phyloP scores from a whole-genome alignment of 192 early-diverging fungal genomes.

The Jimgerdemannia flammicorona region DNA sequence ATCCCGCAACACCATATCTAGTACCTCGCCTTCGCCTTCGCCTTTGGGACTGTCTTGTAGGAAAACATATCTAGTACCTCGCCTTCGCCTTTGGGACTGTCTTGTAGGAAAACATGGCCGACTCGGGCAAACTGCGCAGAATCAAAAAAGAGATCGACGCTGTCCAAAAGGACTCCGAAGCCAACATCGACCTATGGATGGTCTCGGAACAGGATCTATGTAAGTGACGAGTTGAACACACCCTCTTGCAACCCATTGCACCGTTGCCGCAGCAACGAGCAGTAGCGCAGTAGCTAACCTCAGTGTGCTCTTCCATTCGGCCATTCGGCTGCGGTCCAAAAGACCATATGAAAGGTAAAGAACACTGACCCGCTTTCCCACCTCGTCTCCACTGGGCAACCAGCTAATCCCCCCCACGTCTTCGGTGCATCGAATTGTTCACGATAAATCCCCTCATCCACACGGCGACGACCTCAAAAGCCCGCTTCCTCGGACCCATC shows the following conservation, averaged over 20 bases:
- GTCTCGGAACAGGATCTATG: not conserved
- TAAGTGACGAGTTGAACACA: not conserved
- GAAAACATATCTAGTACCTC: not conserved
- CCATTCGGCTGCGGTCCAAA: not conserved
- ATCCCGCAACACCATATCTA: too few relatives aligned
- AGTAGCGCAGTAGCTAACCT: too few relatives aligned
- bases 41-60: not conserved
- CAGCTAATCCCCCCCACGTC: not conserved
- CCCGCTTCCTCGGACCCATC: slow-evolving; percentile 13
- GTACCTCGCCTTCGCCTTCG: too few relatives aligned
- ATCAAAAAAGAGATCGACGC: not conserved
- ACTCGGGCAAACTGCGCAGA: not conserved
- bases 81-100: too few relatives aligned
- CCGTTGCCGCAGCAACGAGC: not conserved
- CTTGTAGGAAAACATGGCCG: not conserved
- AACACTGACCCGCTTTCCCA: not conserved
- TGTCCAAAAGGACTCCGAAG: not conserved
- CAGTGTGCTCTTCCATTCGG: too few relatives aligned
- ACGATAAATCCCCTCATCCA: not conserved
- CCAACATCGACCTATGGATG: not conserved
- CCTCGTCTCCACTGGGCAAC: too few relatives aligned
- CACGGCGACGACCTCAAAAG: not conserved
- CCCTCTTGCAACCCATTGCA: not conserved
- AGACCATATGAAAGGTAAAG: slow-evolving; percentile 1
- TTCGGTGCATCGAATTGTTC: not conserved